Evolutionary conservation across 2,329 filamentous ascomycete genomes (phyloP), one percentile per base, ranked within the genome.

Genomic region (Pseudonectria foliicola): DNA sequence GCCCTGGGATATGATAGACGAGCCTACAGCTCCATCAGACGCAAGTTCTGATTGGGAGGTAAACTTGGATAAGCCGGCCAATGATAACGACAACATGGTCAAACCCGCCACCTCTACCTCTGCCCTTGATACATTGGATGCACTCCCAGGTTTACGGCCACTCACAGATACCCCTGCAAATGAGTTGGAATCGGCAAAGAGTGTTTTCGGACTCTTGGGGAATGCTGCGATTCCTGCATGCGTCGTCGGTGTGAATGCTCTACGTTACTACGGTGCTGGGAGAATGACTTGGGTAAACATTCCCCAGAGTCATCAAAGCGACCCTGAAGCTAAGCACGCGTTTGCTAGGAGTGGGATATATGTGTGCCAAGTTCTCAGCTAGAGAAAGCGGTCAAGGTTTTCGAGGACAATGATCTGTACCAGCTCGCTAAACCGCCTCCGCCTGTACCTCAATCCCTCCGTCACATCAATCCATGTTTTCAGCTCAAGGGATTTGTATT

Each of bases 221-320:
- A n/a, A n/a, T n/a, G n/a, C n/a, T n/a, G n/a, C n/a, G n/a, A 35
- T 35, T 23, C 33, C 26, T 18, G 33, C 33, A 10, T 36, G 34
- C 13, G 28, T 36, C 12, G 29, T 36, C 10, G 34, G 25, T 13
- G 34, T 36, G 11, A 31, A 27, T 23, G 34, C 28, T 10, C 34
- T 36, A 14, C 27, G 34, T n/a, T 36, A 36, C 27, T 36, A 36
- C 23, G 34, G 34, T 6, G 34, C 34, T 31, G 34, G 34, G n/a
- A 36, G 34, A 31, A 23, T 31, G 7, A 36, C 34, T 4, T 25
- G 27, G 28, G 34, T 36, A 25, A 34, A 6, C 26, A 29, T 21
- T 11, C 24, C 27, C 25, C 24, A 11, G 25, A 4, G 6, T 12
- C 27, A 24, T 28, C 16, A 25, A 13, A 6, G 25, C 24, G 25